These are phyloP conservation scores for Geum urbanum DNA, from an alignment of 306 rosid species.

Conservation along the genomic window DNA sequence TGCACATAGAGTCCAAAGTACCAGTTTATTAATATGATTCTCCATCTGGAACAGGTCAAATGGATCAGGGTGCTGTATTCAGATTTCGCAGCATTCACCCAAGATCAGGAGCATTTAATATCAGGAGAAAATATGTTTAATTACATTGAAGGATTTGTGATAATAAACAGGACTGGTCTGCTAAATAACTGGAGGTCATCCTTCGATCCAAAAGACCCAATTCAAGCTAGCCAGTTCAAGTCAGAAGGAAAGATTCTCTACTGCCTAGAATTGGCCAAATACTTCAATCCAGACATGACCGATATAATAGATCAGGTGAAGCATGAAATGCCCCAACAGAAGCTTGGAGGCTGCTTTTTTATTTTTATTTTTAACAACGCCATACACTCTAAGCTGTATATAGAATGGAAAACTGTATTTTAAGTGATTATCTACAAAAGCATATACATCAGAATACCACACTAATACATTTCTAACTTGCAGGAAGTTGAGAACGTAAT, in stretches of 20 bases:
- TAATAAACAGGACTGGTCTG: constrained; percentile 83
- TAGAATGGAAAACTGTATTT: neutral
- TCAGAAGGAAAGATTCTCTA: constrained; percentile 83
- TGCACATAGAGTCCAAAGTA: neutral
- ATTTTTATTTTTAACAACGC: neutral
- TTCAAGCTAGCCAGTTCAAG: constrained; percentile 80
- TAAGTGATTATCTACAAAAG: neutral
- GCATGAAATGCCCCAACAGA: constrained; percentile 3
- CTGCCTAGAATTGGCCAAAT: constrained; percentile 87
- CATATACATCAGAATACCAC: neutral
- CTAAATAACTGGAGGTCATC: constrained; percentile 91
- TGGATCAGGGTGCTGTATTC: constrained; percentile 72
- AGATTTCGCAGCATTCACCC: constrained; percentile 49
- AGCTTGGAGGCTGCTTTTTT: neutral
- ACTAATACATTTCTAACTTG: constrained; percentile 21
- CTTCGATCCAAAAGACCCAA: constrained; percentile 83
- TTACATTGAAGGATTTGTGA: constrained; percentile 89
- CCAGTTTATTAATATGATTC: neutral
- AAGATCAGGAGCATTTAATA: constrained; percentile 78
- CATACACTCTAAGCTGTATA: neutral
- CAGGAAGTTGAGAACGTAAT: constrained; percentile 62
- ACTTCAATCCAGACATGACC: constrained; percentile 45
- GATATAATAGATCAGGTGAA: constrained; percentile 54
- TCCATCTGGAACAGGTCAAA: constrained; percentile 43
- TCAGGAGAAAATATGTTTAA: constrained; percentile 56